Evolutionary conservation across 2,329 filamentous ascomycete genomes (phyloP).

Genomic region (Phaeoacremonium minimum): DNA sequence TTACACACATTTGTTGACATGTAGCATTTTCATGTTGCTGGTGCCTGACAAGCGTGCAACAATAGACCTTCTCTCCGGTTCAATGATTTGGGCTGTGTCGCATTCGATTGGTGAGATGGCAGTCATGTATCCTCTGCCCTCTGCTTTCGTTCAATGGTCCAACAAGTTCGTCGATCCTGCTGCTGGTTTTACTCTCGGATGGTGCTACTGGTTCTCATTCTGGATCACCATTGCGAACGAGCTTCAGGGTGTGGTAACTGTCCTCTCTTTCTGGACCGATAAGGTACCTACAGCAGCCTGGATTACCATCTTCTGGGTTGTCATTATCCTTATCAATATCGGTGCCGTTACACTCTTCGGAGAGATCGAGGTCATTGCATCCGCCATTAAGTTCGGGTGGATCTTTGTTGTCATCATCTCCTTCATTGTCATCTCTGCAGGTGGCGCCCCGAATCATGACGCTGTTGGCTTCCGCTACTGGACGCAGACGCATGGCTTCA

Average conservation of each 20-base stretch:
- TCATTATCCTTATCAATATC: slow-evolving; percentile 32
- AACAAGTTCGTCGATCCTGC: slow-evolving; percentile 37
- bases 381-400: slow-evolving; percentile 40
- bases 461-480: slow-evolving; percentile 40
- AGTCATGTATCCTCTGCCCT: slow-evolving; percentile 38
- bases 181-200: slow-evolving; percentile 38
- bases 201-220: slow-evolving; percentile 41
- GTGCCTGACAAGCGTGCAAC: no score
- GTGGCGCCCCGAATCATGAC: slow-evolving; percentile 27
- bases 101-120: slow-evolving; percentile 43
- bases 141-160: slow-evolving; percentile 41
- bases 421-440: slow-evolving; percentile 36
- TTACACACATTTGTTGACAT: no score
- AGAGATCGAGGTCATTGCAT: slow-evolving; percentile 38
- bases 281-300: slow-evolving; percentile 35
- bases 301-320: slow-evolving; percentile 36
- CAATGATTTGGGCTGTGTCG: slow-evolving; percentile 39
- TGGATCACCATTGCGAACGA: slow-evolving; percentile 40
- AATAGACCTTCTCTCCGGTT: slow-evolving; percentile 31
- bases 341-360: slow-evolving; percentile 37
- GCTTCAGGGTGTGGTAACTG: slow-evolving; percentile 31
- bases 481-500: slow-evolving; percentile 31
- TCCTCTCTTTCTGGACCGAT: slow-evolving; percentile 38
- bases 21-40: no score
- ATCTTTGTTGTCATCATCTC: slow-evolving; percentile 43